phyloP scores from a whole-genome alignment of 2,329 filamentous ascomycete genomes.

The Amauroascus verrucosus region DNA sequence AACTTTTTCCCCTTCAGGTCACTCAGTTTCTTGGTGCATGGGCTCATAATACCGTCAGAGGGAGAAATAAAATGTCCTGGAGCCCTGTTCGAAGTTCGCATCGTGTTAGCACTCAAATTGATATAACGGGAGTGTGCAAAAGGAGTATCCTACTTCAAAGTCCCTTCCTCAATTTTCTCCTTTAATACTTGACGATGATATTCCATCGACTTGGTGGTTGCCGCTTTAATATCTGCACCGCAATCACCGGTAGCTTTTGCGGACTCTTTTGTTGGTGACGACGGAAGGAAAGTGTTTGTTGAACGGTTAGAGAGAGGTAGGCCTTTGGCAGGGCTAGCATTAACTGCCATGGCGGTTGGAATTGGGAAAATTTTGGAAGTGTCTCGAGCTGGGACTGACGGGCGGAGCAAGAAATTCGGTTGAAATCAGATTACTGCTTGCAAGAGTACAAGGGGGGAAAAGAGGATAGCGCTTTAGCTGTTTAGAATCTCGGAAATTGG shows the following conservation, averaged over 20 bases:
- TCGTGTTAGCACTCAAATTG: neutral
- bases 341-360: neutral
- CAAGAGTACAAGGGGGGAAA: no score
- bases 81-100: slow-evolving; percentile 17
- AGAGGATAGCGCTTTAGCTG: neutral
- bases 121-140: neutral
- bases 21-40: slow-evolving; percentile 42
- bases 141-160: slow-evolving; percentile 29
- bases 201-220: slow-evolving; percentile 31
- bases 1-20: slow-evolving; percentile 42
- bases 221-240: slow-evolving; percentile 27
- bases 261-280: neutral
- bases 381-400: neutral
- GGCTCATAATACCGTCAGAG: slow-evolving; percentile 42
- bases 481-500: neutral
- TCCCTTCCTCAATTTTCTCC: slow-evolving; percentile 31
- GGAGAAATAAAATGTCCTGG: slow-evolving; percentile 38
- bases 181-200: slow-evolving; percentile 36
- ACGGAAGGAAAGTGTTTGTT: slow-evolving; percentile 36
- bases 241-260: slow-evolving; percentile 9
- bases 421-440: no score
- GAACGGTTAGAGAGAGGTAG: slow-evolving; percentile 33
- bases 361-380: no score
- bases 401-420: no score
- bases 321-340: slow-evolving; percentile 17